These are phyloP conservation scores for Lactuca sativa DNA, from an alignment of 129 eudicot genomes.

Conservation along the genomic window DNA sequence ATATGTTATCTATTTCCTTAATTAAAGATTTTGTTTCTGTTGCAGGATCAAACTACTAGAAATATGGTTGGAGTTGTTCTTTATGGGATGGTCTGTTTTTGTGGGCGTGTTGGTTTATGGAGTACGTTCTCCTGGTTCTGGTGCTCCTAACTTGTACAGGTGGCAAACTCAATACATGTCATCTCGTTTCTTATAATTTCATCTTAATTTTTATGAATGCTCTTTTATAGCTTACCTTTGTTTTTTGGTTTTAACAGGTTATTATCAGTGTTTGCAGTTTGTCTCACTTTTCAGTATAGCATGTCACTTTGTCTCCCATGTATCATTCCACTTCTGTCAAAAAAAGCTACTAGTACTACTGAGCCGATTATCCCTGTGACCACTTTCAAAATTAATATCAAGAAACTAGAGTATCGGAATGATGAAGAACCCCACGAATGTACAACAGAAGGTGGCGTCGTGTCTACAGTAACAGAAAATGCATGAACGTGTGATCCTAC, in stretches of 20 bases:
- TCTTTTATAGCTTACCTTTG: neutral
- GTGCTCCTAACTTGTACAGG: constrained; percentile 94
- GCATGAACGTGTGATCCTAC: constrained; percentile 58
- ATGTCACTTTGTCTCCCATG: constrained; percentile 99
- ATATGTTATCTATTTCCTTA: neutral
- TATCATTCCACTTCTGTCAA: constrained; percentile 73
- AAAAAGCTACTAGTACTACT: constrained; percentile 75
- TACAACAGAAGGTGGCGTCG: constrained; percentile 66
- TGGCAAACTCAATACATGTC: constrained; percentile 7
- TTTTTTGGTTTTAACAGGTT: constrained; percentile 47
- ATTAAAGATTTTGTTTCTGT: neutral
- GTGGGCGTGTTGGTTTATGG: constrained; percentile 95
- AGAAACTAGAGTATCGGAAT: constrained; percentile 61
- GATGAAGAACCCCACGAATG: constrained; percentile 38
- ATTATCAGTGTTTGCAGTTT: constrained; percentile 80
- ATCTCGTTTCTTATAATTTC: neutral
- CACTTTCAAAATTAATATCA: constrained; percentile 66
- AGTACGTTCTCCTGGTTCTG: constrained; percentile 73
- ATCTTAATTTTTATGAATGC: constrained; percentile 4
- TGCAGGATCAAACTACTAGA: constrained; percentile 67
- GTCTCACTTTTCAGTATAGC: constrained; percentile 92
- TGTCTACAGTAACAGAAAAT: constrained; percentile 89
- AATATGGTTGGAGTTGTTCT: constrained; percentile 91
- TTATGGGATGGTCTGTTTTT: constrained; percentile 93
- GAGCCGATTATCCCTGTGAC: constrained; percentile 83